Evolutionary conservation across 805 yeast species (phyloP).

Genomic region (Wickerhamomyces rabaulensis): DNA sequence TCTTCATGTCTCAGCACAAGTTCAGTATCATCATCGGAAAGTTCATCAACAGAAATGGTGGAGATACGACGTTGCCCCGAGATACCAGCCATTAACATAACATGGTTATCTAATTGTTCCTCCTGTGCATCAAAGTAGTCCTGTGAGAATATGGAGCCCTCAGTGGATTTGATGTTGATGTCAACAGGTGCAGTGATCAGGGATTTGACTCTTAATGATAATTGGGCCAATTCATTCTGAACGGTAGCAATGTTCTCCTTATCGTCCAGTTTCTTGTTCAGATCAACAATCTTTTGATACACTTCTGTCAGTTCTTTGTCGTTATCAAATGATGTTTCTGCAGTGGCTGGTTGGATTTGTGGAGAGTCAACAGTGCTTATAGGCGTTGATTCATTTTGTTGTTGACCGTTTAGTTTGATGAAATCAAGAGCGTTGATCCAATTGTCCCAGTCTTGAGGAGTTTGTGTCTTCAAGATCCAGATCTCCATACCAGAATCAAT

Average conservation of each 20-base stretch:
- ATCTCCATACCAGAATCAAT: conserved; percentile 94
- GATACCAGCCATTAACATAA: conserved; percentile 16
- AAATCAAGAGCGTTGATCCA: conserved; percentile 81
- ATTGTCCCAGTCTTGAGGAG: conserved; percentile 57
- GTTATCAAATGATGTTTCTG: background rate
- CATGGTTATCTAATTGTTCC: conserved; percentile 19
- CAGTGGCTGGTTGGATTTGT: conserved; percentile 1
- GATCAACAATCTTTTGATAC: background rate
- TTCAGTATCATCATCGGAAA: conserved; percentile 23
- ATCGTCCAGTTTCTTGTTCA: conserved; percentile 6
- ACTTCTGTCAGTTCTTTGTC: conserved; percentile 1
- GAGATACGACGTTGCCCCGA: conserved; percentile 2
- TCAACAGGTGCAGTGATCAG: background rate
- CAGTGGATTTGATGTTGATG: conserved; percentile 3
- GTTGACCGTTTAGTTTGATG: conserved; percentile 15
- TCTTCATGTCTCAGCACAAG: conserved; percentile 10
- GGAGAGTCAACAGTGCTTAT: conserved; percentile 4
- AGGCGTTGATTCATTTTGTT: conserved; percentile 1
- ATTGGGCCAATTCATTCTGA: background rate
- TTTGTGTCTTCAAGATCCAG: conserved; percentile 78
- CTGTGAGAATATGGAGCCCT: conserved; percentile 38
- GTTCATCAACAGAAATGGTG: conserved; percentile 17
- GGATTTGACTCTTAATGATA: conserved; percentile 3
- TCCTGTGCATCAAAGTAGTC: conserved; percentile 71
- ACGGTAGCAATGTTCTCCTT: background rate